phyloP scores from a whole-genome alignment of 2,329 filamentous ascomycete species.

The Zasmidium cellare region DNA sequence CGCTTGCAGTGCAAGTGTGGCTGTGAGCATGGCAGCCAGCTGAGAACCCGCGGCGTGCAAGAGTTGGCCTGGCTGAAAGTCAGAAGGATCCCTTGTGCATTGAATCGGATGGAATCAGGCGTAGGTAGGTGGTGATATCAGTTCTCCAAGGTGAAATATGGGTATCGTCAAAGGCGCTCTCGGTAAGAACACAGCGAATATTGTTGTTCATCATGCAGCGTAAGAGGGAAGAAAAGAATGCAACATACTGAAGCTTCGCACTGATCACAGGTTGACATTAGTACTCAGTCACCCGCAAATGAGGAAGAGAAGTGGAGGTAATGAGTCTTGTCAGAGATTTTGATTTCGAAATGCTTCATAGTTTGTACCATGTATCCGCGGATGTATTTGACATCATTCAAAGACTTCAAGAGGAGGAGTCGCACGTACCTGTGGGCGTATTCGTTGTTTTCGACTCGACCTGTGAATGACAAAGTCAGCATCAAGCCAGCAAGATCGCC shows the following conservation, averaged over 20 bases:
- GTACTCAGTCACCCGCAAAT: neutral
- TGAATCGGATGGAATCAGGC: neutral
- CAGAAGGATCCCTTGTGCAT: neutral
- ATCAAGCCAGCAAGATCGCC: neutral
- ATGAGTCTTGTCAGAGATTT: constrained; percentile 26
- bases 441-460: neutral
- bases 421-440: constrained; percentile 9
- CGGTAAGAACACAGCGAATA: constrained; percentile 66
- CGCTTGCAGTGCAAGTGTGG: too few species aligned
- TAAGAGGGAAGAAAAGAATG: neutral
- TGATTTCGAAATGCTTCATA: constrained; percentile 26
- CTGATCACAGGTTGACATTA: neutral
- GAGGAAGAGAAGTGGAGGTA: neutral
- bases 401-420: neutral
- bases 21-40: too few species aligned
- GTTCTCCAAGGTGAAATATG: constrained; percentile 20
- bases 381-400: constrained; percentile 22
- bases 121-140: constrained; percentile 4
- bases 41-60: too few species aligned
- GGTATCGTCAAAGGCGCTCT: constrained; percentile 38
- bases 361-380: constrained; percentile 20
- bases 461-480: constrained; percentile 8
- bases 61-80: neutral
- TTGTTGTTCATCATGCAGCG: constrained; percentile 56
- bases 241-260: neutral